Evolutionary conservation across 2,329 filamentous ascomycete species (phyloP), one percentile per base, ranked within the genome.

Genomic region (Microdochium paspali): DNA sequence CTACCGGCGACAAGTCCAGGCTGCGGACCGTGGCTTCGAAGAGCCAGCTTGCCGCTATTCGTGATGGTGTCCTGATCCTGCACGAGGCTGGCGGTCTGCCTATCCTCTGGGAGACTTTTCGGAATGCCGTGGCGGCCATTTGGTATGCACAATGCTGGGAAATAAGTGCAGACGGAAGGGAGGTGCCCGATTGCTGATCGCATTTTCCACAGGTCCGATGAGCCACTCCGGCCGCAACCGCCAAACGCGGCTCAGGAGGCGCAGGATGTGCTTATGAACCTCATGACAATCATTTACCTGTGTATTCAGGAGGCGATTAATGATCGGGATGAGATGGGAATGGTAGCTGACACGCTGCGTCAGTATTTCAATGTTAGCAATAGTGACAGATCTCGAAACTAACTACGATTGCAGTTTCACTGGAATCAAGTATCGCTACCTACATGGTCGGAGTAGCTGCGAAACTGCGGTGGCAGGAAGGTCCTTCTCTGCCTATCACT

Each of bases 381-480:
- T 10, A 26, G 43, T 28, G 15, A 21, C 7, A 13, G 42, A 25
- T 44, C 49, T 7, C 26, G 18, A 24, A 5, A 40, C 58, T 66
- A 54, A 62, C 24, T 49, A 24, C 39, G 47, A 23, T 49, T 55
- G 18, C 46, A 77, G 77, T 79, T 50, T 69, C 69, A 10, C 65
- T 88, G 45, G 71, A 81, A 23, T 87, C 88, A 1, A 78, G 78
- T 47, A 65, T 95, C 44, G 74, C 90, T 18, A 76, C 85, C 44
- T 84, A 84, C 48, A 75, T 95, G 62, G 77, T 90, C 25, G 79
- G 84, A 44, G 76, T 80, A 20, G 80, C 81, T 26, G 79, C 82
- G 4, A 83, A 79, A 56, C 66, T 88, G 48, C 77, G 86, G 47
- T 90, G 85, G 84, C 84, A 88, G 61, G 86, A 76, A 68, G 79